Conservation (phyloP, 768 basidiomycete species). For the Kockovaella imperatae region DNA sequence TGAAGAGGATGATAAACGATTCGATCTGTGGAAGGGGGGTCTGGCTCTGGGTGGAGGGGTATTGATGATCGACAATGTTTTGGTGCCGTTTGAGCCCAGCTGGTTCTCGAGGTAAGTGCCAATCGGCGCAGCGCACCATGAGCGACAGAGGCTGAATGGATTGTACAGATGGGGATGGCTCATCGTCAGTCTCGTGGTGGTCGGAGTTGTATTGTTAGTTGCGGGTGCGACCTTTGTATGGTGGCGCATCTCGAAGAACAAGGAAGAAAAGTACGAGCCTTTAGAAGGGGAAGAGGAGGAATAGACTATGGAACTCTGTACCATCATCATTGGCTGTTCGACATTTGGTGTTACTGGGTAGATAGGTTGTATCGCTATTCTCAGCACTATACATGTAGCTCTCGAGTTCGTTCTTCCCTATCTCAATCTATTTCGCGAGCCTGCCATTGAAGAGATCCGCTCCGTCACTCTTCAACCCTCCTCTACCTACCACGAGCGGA, state of each 20-base stretch:
- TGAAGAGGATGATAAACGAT: slow-evolving; percentile 4
- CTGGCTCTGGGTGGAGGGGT: slow-evolving; percentile 81
- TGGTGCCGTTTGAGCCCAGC: slow-evolving; percentile 76
- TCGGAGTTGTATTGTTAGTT: slow-evolving; percentile 62
- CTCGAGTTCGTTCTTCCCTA: no score
- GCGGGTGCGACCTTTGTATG: slow-evolving; percentile 57
- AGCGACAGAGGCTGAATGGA: neutral
- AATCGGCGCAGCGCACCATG: no score
- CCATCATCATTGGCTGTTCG: no score
- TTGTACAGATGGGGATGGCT: slow-evolving; percentile 43
- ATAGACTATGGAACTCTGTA: no score
- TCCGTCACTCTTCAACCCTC: no score
- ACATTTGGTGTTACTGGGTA: no score
- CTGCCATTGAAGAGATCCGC: no score
- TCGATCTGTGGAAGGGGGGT: slow-evolving; percentile 62
- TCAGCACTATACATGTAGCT: no score
- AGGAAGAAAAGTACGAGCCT: slow-evolving; percentile 71
- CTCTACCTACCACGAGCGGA: no score
- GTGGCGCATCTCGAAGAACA: slow-evolving; percentile 61
- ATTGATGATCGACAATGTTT: slow-evolving; percentile 71
- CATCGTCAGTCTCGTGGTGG: slow-evolving; percentile 56
- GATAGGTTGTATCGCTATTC: no score
- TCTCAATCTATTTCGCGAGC: no score
- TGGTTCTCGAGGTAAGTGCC: slow-evolving; percentile 68
- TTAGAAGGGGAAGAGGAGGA: slow-evolving; percentile 57